A percentile compares a stretch with the other conserved stretches of the same genome.
Evolutionary conservation across 176 grass and related monocot species (phyloP).

Genomic region (Ensete glaucum): DNA sequence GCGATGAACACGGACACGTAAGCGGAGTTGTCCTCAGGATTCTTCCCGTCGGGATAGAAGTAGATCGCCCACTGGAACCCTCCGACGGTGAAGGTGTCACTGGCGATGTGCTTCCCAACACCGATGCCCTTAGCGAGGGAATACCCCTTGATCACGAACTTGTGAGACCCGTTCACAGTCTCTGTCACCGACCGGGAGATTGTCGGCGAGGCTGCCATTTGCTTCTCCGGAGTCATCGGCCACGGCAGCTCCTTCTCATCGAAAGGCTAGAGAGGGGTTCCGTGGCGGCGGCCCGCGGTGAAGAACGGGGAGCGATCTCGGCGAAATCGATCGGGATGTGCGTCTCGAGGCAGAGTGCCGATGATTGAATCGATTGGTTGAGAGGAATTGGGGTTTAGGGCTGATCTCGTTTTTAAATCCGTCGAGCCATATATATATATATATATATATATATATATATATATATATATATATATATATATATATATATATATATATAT

Average conservation of each 20-base stretch:
- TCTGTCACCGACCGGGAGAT: slow-evolving; percentile 81
- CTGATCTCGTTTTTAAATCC: background rate
- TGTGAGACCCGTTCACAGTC: slow-evolving; percentile 87
- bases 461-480: too few relatives aligned
- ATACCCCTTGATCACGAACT: slow-evolving; percentile 86
- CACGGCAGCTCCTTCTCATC: background rate
- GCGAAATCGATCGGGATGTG: background rate
- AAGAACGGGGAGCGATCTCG: background rate
- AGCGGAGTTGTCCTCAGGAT: slow-evolving; percentile 79
- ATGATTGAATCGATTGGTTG: background rate
- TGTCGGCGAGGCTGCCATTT: slow-evolving; percentile 40
- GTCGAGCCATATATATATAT: background rate
- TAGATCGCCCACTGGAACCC: slow-evolving; percentile 93
- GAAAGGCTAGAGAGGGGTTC: background rate
- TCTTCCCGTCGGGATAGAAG: slow-evolving; percentile 95
- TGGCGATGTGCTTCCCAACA: slow-evolving; percentile 87
- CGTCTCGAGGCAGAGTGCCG: too few relatives aligned
- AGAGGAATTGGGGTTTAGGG: background rate
- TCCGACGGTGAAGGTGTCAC: slow-evolving; percentile 78
- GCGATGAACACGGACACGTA: slow-evolving; percentile 96
- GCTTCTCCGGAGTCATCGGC: slow-evolving; percentile 1
- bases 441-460: too few relatives aligned
- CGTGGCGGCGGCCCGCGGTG: background rate
- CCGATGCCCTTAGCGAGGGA: slow-evolving; percentile 95
- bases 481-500: too few relatives aligned